Conservation (phyloP, 352 stramenopile genomes). For the Plasmopara viticola region DNA sequence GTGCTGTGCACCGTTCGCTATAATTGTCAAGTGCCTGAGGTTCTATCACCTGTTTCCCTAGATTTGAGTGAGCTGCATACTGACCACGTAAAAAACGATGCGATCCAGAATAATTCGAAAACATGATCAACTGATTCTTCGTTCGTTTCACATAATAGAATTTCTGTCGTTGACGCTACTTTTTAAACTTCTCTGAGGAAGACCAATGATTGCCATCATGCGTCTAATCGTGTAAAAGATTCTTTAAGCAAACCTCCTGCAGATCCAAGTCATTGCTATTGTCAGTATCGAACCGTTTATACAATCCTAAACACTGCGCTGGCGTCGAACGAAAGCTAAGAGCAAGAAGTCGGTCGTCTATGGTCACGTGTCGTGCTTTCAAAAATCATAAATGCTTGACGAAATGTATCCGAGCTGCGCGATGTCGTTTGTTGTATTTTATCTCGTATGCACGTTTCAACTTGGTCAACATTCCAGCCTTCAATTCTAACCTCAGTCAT, state of each 20-base stretch:
- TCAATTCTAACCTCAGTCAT: constrained; percentile 76
- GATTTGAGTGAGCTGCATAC: constrained; percentile 35
- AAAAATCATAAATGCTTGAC: constrained; percentile 71
- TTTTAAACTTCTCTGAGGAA: constrained; percentile 51
- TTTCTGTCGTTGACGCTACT: constrained; percentile 35
- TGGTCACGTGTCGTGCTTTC: constrained; percentile 54
- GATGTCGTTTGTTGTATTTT: constrained; percentile 75
- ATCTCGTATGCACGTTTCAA: constrained; percentile 71
- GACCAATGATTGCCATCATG: constrained; percentile 73
- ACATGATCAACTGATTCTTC: constrained; percentile 53
- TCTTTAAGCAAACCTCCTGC: constrained; percentile 73
- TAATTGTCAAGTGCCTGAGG: constrained; percentile 3
- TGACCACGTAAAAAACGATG: constrained; percentile 46
- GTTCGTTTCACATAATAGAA: constrained; percentile 57
- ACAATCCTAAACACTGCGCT: constrained; percentile 55
- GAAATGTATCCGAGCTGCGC: constrained; percentile 73
- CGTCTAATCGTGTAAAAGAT: constrained; percentile 77
- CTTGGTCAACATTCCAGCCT: constrained; percentile 67
- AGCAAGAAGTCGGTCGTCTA: constrained; percentile 55
- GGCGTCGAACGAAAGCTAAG: constrained; percentile 65
- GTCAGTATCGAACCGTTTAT: constrained; percentile 68
- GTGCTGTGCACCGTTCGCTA: constrained; percentile 1
- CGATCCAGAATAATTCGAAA: constrained; percentile 53
- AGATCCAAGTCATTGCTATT: constrained; percentile 73
- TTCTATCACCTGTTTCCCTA: constrained; percentile 30